Base-by-base conservation (phyloP, 2,329 filamentous ascomycete genomes). In the Aaosphaeria arxii region DNA sequence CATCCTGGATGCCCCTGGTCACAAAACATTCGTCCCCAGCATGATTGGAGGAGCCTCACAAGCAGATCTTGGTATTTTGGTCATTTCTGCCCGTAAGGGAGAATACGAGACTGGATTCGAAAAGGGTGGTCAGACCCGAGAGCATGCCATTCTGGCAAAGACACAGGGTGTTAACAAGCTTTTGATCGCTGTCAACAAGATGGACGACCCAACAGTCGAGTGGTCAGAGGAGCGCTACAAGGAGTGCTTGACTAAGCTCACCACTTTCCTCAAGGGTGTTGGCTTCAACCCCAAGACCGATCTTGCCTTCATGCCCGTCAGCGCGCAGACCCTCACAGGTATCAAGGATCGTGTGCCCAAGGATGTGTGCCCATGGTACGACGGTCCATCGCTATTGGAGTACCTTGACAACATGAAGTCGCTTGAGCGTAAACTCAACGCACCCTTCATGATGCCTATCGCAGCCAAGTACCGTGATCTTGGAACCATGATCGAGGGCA, bases 71-170 rank as follows among this genome's bases (percentile, higher is more conserved):
- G 92, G 92, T 67, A 89, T 96, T 62, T 80, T 97, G 40, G 92
- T 97, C 66, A 96, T 96, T 64, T 94, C 88, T 45, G 89, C 92
- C 38, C 86, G 92, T 66, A 96, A 96, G 78, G 92, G 92, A 66
- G 92, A 97, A 75, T 99, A 97, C 72, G 94, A 99, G 75, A 97
- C 94, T 32, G 94, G 94, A 43, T 99, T 99, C 70, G 94, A 99
- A 63, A 88, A 87, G 77, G 94, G 94, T 54, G 92, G 94, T 35
- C 94, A 99, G 73, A 99, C 94, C 46, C 84, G 94, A 69, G 94
- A 99, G 81, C 92, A 97, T 74, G 94, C 95, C 48, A 90, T 99
- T 79, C 81, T 99, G 67, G 95, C 95, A 59, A 96, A 97, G 77
- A 99, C 95, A 1, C 92, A 96, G 70, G 94, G 94, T 74, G 94